Percentiles rank a stretch among this genome's conserved stretches.
Conservation (phyloP, 495 filamentous ascomycete species). For the Filosporella fistucella region DNA sequence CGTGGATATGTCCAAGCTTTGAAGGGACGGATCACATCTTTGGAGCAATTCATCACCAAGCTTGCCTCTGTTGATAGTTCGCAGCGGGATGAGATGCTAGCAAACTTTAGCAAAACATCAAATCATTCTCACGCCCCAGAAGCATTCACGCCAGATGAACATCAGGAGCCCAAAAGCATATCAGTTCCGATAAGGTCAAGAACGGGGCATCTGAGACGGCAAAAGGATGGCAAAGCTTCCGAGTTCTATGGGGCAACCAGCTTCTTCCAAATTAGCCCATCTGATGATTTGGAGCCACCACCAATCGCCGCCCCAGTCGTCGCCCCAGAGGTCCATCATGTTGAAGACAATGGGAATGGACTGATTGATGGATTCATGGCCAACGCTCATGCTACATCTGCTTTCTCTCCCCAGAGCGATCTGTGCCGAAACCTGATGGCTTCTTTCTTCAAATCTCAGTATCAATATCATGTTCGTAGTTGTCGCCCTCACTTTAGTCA, state of each 20-base stretch:
- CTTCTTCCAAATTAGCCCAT: constrained; percentile 27
- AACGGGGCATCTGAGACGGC: constrained; percentile 23
- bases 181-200: constrained; percentile 11
- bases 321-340: background rate
- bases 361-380: background rate
- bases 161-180: background rate
- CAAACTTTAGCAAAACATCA: constrained; percentile 15
- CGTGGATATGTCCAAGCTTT: constrained; percentile 27
- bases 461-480: constrained; percentile 27
- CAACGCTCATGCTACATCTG: background rate
- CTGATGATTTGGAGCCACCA: constrained; percentile 8
- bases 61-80: constrained; percentile 20
- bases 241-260: constrained; percentile 29
- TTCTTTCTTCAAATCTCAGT: constrained; percentile 27
- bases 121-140: background rate
- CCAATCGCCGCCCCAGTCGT: background rate
- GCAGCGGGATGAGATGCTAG: constrained; percentile 19
- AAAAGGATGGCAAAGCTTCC: constrained; percentile 22
- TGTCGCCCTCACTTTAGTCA: no score
- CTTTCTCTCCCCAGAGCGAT: constrained; percentile 19
- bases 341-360: background rate
- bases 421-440: constrained; percentile 27
- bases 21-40: constrained; percentile 25
- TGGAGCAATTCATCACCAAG: constrained; percentile 27
- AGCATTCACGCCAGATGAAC: background rate